phyloP scores from a whole-genome alignment of 257 asterid species.

The Solanum chiquidenum region DNA sequence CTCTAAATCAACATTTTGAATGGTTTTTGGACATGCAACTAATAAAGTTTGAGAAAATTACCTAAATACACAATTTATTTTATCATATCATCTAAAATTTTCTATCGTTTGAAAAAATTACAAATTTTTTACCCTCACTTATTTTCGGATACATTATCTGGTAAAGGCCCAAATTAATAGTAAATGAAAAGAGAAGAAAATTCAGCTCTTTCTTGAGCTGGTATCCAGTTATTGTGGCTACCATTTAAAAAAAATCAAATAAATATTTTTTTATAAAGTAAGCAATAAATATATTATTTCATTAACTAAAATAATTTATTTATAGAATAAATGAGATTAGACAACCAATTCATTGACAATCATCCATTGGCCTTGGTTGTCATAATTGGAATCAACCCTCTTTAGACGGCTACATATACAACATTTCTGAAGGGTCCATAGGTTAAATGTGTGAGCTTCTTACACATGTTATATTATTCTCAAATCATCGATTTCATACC shows the following conservation, averaged over 20 bases:
- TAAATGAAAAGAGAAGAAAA: neutral
- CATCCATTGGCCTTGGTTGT: neutral
- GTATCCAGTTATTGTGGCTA: neutral
- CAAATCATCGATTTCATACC: neutral
- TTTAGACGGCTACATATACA: neutral
- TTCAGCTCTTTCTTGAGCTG: neutral
- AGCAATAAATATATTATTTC: neutral
- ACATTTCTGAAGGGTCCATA: neutral
- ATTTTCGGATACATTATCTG: too few relatives aligned
- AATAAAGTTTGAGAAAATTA: neutral
- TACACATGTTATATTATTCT: neutral
- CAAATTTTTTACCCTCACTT: too few relatives aligned
- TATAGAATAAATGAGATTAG: neutral
- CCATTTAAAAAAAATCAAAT: too few relatives aligned
- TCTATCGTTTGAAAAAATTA: too few relatives aligned
- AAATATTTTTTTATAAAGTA: too few relatives aligned
- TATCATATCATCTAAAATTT: too few relatives aligned
- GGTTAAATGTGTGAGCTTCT: neutral
- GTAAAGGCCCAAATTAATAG: neutral
- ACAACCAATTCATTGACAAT: neutral
- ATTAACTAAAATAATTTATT: neutral
- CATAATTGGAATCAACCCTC: neutral
- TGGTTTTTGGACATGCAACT: neutral
- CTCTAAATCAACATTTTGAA: neutral
- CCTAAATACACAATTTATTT: too few relatives aligned